Percentiles rank a stretch among this genome's conserved stretches.
Evolutionary conservation across 2,329 filamentous ascomycete species (phyloP).

Genomic region (Colletotrichum sp.): DNA sequence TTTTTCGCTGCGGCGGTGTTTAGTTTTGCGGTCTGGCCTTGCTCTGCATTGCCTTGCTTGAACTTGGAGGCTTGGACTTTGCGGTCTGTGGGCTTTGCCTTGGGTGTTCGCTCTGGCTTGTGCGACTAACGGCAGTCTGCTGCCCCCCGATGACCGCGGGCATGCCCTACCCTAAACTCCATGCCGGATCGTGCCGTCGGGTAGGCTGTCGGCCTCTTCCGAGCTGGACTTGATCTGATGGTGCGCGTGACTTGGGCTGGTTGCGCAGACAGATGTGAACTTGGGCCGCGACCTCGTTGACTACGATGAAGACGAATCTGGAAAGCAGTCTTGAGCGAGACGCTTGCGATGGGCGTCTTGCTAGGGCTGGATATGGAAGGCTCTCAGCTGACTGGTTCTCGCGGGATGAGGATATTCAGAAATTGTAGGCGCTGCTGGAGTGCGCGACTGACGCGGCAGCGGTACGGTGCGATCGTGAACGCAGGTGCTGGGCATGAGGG

Average conservation of each 20-base stretch:
- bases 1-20: background rate
- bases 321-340: background rate
- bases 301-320: background rate
- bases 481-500: background rate
- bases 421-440: background rate
- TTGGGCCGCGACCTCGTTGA: background rate
- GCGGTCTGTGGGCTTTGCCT: background rate
- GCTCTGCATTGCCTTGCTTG: background rate
- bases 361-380: background rate
- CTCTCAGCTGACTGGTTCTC: background rate
- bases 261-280: background rate
- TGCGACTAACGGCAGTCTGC: background rate
- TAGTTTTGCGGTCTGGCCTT: background rate
- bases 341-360: background rate
- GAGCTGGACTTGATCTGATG: background rate
- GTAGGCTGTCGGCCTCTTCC: background rate
- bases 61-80: background rate
- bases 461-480: background rate
- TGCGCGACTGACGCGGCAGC: background rate
- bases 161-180: background rate
- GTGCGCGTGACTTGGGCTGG: background rate
- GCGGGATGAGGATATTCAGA: background rate
- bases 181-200: constrained; percentile 1
- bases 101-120: background rate
- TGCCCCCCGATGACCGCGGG: background rate